A percentile compares a stretch with the other conserved stretches of the same genome.
These are phyloP conservation scores for Lojkania enalia DNA, from an alignment of 2,329 filamentous ascomycete genomes.

Conservation along the genomic window DNA sequence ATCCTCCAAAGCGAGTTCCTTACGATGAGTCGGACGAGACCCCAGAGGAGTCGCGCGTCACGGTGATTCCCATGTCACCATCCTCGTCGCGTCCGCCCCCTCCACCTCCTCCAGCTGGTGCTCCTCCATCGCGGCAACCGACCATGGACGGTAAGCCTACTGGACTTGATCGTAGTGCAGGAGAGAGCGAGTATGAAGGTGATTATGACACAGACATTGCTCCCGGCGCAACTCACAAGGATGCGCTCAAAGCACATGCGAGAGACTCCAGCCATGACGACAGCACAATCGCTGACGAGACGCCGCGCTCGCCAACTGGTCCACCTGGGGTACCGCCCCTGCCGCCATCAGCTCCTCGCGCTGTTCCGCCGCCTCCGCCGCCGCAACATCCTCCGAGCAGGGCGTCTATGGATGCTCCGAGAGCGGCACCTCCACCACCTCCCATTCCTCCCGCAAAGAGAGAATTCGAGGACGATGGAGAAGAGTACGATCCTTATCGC, in stretches of 20 bases:
- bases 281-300: constrained; percentile 59
- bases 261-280: constrained; percentile 76
- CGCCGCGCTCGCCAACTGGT: constrained; percentile 51
- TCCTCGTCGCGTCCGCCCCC: constrained; percentile 49
- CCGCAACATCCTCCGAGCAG: constrained; percentile 60
- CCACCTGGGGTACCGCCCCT: constrained; percentile 42
- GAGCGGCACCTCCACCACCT: constrained; percentile 69
- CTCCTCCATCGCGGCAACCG: constrained; percentile 42
- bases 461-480: constrained; percentile 48
- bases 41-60: constrained; percentile 36
- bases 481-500: constrained; percentile 71
- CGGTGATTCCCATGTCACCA: constrained; percentile 58
- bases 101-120: constrained; percentile 51
- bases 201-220: constrained; percentile 98
- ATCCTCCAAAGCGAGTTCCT: constrained; percentile 44
- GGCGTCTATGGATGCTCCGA: constrained; percentile 70
- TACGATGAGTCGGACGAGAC: constrained; percentile 47
- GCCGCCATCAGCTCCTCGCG: constrained; percentile 51
- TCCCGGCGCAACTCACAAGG: constrained; percentile 90
- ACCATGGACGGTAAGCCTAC: constrained; percentile 34
- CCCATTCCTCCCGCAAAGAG: constrained; percentile 63
- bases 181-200: constrained; percentile 91
- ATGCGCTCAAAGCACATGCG: constrained; percentile 81
- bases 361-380: constrained; percentile 61
- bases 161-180: constrained; percentile 67